Base-by-base conservation (phyloP, 345 rosid species). In the Eucalyptus grandis region DNA sequence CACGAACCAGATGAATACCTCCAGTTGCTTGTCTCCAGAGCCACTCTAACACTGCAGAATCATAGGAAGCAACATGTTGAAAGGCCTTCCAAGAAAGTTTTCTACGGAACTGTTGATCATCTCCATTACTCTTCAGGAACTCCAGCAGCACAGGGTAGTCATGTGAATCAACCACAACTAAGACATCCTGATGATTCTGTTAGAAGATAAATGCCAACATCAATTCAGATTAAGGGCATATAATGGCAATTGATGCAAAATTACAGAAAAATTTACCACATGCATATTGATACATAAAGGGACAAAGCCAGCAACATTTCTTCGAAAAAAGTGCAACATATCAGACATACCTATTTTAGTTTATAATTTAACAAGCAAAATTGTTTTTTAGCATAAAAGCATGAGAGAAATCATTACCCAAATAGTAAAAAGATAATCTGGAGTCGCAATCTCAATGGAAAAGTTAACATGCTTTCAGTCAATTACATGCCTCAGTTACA, bases 131-230 rank as follows among this genome's bases (percentile, higher is more conserved):
- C 92, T 94, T 93, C 30, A 98, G 94, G 93, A 92, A 96, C 88
- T 98, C 97, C 67, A 98, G 90, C 22, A 98, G 95, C n/a, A 90
- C 95, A 90, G 94, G 95, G 92, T 96, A 98, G 89, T 96, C 98
- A 72, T 92, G 92, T 9, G 95, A 93, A 91, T 96, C 98, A 90
- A 98, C 99, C 88, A 97, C 98, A 34, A 98, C 94, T 88, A 97
- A 90, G 90, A 96, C 99, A 87, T 97, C 99, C 92, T 93, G 96
- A 94, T 98, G 98, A 88, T 97, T 97, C 99, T 98, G 95, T 93
- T 89, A 85, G 87, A 11, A 90, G n/a, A 77, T 11, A 82, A 58
- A 54, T 83, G 72, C 53, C 30, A 54, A 87, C 3, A 37, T 15
- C 40, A 31, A 37, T 81, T 43, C 14, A 81, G 1, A 81, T 81